Evolutionary conservation across 768 basidiomycete species (phyloP), one percentile per base, ranked within the genome.

Genomic region (Terana coerulea): DNA sequence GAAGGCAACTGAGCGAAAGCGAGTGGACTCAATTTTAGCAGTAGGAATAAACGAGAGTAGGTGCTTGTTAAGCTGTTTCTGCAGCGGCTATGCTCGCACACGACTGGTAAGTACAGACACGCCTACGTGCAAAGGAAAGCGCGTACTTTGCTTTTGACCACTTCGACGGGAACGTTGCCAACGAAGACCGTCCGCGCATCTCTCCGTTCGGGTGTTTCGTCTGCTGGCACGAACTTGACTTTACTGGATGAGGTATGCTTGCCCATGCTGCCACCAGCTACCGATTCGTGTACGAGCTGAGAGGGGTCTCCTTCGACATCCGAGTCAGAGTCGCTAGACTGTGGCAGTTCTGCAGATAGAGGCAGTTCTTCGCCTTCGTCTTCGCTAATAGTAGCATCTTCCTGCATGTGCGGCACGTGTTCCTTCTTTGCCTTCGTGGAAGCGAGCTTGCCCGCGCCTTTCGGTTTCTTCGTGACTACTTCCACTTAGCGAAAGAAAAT

Each of bases 1-100:
- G 73, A 98, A 98, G 1, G 94, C 86, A 44, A 97, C 79, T 14
- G 94, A 97, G 46, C 95, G 91, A 75, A 95, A 97, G 36, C 95
- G 91, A 22, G 83, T 78, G 4, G 93, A 94, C 63, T 98, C 95
- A 56, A 97, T 86, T 72, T 88, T 91, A 47, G 90, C 83, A 0
- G 75, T 68, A 3, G 89, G 84, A 12, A 90, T 75, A 55, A 80
- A 76, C 1, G 84, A 70, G 21, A 92, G 73, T 55, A 98, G 77
- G 64, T 95, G 89, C 24, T 79, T 76, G 54, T 83, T 83, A 25
- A 98, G 72, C 56, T 84, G 80, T 64, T 92, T 93, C 57, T 83
- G 79, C 17, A 83, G 62, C 9, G 86, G 75, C 93, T 97, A 58
- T 3, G n/a, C n/a, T n/a, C n/a, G n/a, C n/a, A n/a, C n/a, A n/a